Conservation (phyloP, 1,139 yeast genomes). For the Geotrichum reessii region DNA sequence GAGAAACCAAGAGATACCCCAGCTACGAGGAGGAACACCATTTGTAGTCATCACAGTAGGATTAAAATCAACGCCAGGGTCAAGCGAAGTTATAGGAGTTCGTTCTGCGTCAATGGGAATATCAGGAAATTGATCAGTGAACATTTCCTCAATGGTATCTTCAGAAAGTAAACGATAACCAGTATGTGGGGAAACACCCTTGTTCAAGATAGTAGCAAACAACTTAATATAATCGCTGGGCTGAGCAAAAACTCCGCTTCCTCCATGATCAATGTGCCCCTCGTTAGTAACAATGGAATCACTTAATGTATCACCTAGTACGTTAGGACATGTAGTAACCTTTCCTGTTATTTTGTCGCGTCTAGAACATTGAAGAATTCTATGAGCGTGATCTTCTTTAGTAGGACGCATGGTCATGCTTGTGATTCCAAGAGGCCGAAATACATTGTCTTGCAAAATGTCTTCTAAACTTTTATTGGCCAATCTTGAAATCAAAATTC, state of each 20-base stretch:
- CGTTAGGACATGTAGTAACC: conserved; percentile 1
- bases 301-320: neutral
- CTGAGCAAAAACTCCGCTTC: conserved; percentile 45
- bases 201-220: conserved; percentile 43
- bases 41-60: conserved; percentile 19
- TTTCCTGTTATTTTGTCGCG: conserved; percentile 11
- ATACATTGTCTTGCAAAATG: neutral
- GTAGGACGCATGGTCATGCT: conserved; percentile 3
- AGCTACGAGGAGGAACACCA: conserved; percentile 20
- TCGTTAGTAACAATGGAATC: conserved; percentile 33
- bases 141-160: conserved; percentile 23
- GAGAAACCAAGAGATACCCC: conserved; percentile 24
- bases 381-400: neutral
- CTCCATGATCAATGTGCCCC: conserved; percentile 22
- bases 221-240: conserved; percentile 43
- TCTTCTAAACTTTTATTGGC: neutral
- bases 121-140: conserved; percentile 24
- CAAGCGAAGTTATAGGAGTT: too few relatives aligned
- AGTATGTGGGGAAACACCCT: conserved; percentile 33
- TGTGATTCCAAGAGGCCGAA: conserved; percentile 5
- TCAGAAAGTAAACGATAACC: conserved; percentile 30
- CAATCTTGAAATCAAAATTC: conserved; percentile 37
- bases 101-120: conserved; percentile 20
- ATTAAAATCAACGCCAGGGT: conserved; percentile 3
- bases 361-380: neutral